Base-by-base conservation (phyloP, 31 red algal genomes). In the Endocladia muricata region DNA sequence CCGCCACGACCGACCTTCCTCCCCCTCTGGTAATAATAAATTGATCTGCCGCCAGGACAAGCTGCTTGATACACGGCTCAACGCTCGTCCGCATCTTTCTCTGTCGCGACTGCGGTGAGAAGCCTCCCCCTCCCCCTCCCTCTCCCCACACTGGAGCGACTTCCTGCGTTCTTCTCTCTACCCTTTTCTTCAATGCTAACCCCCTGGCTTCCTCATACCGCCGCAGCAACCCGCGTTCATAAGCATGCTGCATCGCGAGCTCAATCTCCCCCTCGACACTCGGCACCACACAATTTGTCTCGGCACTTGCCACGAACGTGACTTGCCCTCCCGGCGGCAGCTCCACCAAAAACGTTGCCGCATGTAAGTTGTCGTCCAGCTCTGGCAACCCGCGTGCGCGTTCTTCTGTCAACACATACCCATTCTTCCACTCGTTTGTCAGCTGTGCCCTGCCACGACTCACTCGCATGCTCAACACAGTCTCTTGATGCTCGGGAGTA, bases 221-320 rank as follows among this genome's bases (percentile, higher is more conserved):
- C 19, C 72, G 72, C 25, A 87, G 63, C 61, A 87, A 68, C 32
- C 73, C 69, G 54, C 55, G 77, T 72, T 87, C 83, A 43, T 87
- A 87, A 2, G 83, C 74, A 70, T 87, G 83, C 36, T 78, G 83
- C 73, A 87, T 87, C 3, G 73, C 83, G 4, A 87, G 39, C 63
- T 87, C 83, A 13, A 54, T 34, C 26, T 87, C 83, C 4, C 83
- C 83, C 30, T 87, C 83, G 1, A 76, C 29, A 71, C 64, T 72
- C 22, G 73, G 30, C 19, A 33, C 39, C 4, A 58, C 39, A 26
- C 49, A 62, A 72, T 77, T 63, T 21, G 29, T 35, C 54, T 87
- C 83, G 28, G 73, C 43, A 28, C 67, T 87, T 4, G 83, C 83
- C 15, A 87, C 83, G 64, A 87, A 87, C 13, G 83, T 87, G 13